Percentiles rank a stretch among this genome's conserved stretches.
Evolutionary conservation across 108 stramenopile genomes (phyloP).

Genomic region (Cyclotella kingstonii): DNA sequence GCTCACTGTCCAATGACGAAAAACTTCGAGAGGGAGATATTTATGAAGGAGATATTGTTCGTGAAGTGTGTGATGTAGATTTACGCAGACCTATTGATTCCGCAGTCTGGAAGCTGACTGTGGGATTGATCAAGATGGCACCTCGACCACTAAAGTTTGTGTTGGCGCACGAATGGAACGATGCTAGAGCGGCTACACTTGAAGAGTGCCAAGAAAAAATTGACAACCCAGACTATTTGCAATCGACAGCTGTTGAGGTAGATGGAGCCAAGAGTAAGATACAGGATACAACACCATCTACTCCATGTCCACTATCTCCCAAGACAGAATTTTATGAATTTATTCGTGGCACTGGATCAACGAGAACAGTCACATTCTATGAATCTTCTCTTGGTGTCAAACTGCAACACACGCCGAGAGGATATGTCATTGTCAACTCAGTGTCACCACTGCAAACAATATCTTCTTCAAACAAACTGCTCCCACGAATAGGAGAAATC

Average conservation of each 20-base stretch:
- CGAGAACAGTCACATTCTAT: constrained; percentile 9
- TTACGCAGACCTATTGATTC: constrained; percentile 38
- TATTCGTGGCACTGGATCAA: no score
- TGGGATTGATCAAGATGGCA: constrained; percentile 41
- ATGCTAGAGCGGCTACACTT: neutral
- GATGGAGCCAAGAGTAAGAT: neutral
- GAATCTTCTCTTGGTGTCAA: constrained; percentile 14
- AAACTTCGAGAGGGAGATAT: constrained; percentile 21
- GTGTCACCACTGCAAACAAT: neutral
- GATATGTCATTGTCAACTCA: constrained; percentile 16
- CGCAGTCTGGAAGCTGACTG: constrained; percentile 32
- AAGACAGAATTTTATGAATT: no score
- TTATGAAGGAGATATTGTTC: constrained; percentile 21
- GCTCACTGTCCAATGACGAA: constrained; percentile 1
- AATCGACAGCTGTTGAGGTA: neutral
- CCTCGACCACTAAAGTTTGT: constrained; percentile 34
- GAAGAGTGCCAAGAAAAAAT: no score
- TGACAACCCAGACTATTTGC: no score
- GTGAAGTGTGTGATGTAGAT: constrained; percentile 32
- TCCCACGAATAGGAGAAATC: constrained; percentile 4
- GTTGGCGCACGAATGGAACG: constrained; percentile 11
- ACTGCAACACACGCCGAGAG: constrained; percentile 13
- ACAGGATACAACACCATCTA: neutral
- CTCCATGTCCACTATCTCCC: no score
- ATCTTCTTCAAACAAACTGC: neutral